Base-by-base conservation (phyloP, 176 grass and related monocot genomes). In the Bothriochloa decipiens region DNA sequence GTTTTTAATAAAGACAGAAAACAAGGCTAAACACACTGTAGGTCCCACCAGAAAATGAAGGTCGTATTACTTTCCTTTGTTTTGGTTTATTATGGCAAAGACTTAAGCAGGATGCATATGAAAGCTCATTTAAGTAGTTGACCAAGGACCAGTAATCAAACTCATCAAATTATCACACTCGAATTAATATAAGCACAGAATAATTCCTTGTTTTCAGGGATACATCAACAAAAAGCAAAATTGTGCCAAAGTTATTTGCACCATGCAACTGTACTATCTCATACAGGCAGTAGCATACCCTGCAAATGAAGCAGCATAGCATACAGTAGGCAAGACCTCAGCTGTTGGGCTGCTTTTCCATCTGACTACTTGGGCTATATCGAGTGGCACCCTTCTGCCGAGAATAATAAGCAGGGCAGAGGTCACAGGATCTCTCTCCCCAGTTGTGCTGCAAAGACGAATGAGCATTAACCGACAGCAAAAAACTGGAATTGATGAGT, bases 321-420 rank as follows among this genome's bases (percentile, higher is more conserved):
- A 87, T 85, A 95, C 83, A 36, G 89, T 91, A 81, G 96, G 96
- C 60, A 88, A 86, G 63, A 91, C 81, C 69, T 78, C 85, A 68
- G 84, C 83, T 63, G 87, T 89, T 93, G 91, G 89, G 36, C 80
- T 98, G 85, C 82, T 90, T 86, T 93, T 98, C 96, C 96, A 98
- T 84, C 92, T 88, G 55, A 95, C 93, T 25, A 98, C 96, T 85
- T 91, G 96, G 86, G 96, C 96, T 90, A 98, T 87, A 88, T 98
- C 96, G 81, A 98, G 96, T 58, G 88, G 53, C 25, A 98, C 87
- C 74, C 74, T 93, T 87, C 87, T 98, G 52, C 93, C 96, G 65
- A 95, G 80, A 85, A 98, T 88, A 81, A 98, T 98, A 72, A 91
- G 87, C 87, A 98, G 82, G 77, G 96, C 91, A 73, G 96, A 98